phyloP scores from a whole-genome alignment of 2,329 filamentous ascomycete species.

The Penicillium italicum region DNA sequence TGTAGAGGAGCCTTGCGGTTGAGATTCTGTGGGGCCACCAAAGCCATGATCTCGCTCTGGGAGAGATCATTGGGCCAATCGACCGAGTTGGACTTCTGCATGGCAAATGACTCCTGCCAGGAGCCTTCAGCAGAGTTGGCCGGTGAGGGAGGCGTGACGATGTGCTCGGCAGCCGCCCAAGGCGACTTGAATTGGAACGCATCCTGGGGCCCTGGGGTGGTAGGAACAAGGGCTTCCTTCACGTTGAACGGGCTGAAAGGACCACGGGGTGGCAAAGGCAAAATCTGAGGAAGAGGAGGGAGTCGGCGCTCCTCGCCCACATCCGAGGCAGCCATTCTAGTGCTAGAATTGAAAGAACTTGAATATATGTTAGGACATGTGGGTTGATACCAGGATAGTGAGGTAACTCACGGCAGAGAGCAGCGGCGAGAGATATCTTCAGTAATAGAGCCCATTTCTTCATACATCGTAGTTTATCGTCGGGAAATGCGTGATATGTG shows the following conservation, averaged over 20 bases:
- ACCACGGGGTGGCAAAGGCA: conserved; percentile 36
- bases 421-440: conserved; percentile 31
- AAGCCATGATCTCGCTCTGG: conserved; percentile 31
- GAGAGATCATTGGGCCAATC: conserved; percentile 38
- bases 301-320: conserved; percentile 36
- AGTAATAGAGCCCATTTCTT: conserved; percentile 31
- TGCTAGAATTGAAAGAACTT: conserved; percentile 21
- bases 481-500: conserved; percentile 6
- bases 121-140: conserved; percentile 39
- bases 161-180: conserved; percentile 30
- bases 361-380: not conserved
- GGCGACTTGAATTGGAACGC: conserved; percentile 33
- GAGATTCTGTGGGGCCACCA: conserved; percentile 37
- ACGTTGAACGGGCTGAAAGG: conserved; percentile 38
- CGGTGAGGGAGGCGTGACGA: conserved; percentile 36
- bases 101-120: conserved; percentile 33
- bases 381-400: not conserved
- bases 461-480: conserved; percentile 27
- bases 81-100: conserved; percentile 26
- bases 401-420: conserved; percentile 35
- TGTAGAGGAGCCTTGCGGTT: conserved; percentile 40
- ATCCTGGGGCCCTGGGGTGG: conserved; percentile 35
- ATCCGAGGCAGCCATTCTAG: conserved; percentile 22
- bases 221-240: conserved; percentile 29
- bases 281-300: conserved; percentile 37